Evolutionary conservation across 2,329 filamentous ascomycete genomes (phyloP).

Genomic region (Sclerotinia subarctica): DNA sequence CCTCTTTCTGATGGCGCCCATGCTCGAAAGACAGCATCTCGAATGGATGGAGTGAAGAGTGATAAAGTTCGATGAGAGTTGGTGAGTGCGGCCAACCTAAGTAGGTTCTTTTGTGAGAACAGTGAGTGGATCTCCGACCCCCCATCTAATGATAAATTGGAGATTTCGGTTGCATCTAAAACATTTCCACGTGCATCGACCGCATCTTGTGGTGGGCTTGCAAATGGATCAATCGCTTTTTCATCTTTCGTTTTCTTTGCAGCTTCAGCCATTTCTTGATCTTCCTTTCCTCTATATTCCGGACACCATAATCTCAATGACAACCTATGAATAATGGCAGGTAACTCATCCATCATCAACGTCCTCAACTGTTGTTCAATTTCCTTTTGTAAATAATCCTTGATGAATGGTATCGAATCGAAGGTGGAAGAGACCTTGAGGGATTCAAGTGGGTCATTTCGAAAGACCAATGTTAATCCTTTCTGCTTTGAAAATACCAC

Average conservation of each 20-base stretch:
- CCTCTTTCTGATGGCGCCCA: constrained; percentile 71
- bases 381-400: constrained; percentile 92
- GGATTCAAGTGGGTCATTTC: constrained; percentile 96
- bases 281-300: constrained; percentile 70
- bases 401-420: constrained; percentile 96
- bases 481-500: constrained; percentile 97
- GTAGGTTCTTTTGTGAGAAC: constrained; percentile 92
- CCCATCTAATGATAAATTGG: constrained; percentile 73
- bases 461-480: constrained; percentile 91
- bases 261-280: constrained; percentile 49
- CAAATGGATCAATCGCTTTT: constrained; percentile 69
- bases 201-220: constrained; percentile 75
- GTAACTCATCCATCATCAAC: constrained; percentile 96
- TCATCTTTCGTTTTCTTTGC: constrained; percentile 50
- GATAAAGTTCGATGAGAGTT: constrained; percentile 89
- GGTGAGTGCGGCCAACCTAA: constrained; percentile 76
- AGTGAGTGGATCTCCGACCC: constrained; percentile 79
- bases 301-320: constrained; percentile 88
- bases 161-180: constrained; percentile 71
- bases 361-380: constrained; percentile 92
- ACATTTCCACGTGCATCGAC: constrained; percentile 78
- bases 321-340: constrained; percentile 90
- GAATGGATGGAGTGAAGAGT: constrained; percentile 85
- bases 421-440: constrained; percentile 98
- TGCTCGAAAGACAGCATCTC: constrained; percentile 85